Base-by-base conservation (phyloP, 257 asterid species). In the Parsonsia alboflavescens region DNA sequence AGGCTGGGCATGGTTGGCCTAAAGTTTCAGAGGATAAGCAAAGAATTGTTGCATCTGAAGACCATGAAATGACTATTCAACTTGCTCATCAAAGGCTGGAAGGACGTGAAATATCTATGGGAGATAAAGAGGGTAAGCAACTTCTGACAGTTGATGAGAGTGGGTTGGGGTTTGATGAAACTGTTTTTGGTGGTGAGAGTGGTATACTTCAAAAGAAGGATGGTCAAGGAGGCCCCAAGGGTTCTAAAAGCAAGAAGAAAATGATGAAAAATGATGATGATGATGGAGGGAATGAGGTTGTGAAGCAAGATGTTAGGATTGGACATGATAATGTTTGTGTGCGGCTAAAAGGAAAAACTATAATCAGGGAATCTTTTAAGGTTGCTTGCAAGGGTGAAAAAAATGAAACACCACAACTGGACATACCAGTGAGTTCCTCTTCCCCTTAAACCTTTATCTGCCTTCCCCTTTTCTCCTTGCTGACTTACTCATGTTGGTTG, bases 351-450 rank as follows among this genome's bases (percentile, higher is more conserved):
- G 59, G 36, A 68, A 74, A 63, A 46, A 58, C 46, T 39, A 53
- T 56, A 24, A 45, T 68, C 50, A 39, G 48, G 17, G 52, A 81
- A 70, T 44, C 36, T 45, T n/a, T 1, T 19, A 75, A 58, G 39
- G 22, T 70, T 76, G 76, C 77, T 58, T 52, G 72, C 75, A 73
- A 53, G 74, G 79, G 77, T 54, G 77, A 76, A 73, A 54, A 64
- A 76, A 74, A 67, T 41, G 61, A 41, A 52, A 49, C 2, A 36
- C 6, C 22, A 4, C 41, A 61, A 22, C 15, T 33, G 49, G 52
- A 36, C 33, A 17, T 19, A 50, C 22, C 76, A 6, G 80, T 87
- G 76, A 85, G 89, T 77, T 73, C 73, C 57, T 59, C 57, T 1
- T 45, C n/a, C 7, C 24, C n/a, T 0, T 6, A 5, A 9, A 22